Percentiles rank a stretch among this genome's conserved stretches.
phyloP scores from a whole-genome alignment of 2,329 filamentous ascomycete genomes.

The Malbranchea cinnamomea region DNA sequence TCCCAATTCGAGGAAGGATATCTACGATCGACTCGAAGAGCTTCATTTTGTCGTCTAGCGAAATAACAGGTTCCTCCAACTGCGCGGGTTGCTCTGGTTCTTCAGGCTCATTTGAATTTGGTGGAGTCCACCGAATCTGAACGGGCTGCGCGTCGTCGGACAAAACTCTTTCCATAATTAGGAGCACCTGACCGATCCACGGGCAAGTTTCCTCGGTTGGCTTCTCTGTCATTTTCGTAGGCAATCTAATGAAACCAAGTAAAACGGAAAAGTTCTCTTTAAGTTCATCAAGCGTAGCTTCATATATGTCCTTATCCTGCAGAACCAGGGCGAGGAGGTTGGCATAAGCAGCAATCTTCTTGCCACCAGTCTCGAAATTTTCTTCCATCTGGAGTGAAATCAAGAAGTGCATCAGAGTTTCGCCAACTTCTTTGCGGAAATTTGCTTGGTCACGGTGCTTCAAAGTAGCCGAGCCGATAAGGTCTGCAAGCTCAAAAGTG shows the following conservation, averaged over 20 bases:
- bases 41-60: constrained; percentile 48
- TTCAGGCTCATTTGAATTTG: constrained; percentile 29
- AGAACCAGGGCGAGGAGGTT: constrained; percentile 80
- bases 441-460: constrained; percentile 45
- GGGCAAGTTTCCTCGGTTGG: constrained; percentile 66
- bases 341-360: constrained; percentile 77
- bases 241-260: constrained; percentile 61
- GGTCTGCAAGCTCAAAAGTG: constrained; percentile 78
- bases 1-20: constrained; percentile 71
- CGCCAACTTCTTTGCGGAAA: constrained; percentile 58
- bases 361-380: constrained; percentile 39
- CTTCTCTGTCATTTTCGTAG: constrained; percentile 38
- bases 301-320: constrained; percentile 69
- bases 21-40: constrained; percentile 69
- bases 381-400: constrained; percentile 50
- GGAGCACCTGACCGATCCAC: constrained; percentile 80
- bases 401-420: constrained; percentile 69
- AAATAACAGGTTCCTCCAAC: constrained; percentile 47
- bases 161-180: constrained; percentile 82
- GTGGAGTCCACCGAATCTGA: constrained; percentile 52
- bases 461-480: constrained; percentile 58
- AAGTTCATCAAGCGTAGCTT: constrained; percentile 56
- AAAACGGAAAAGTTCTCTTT: constrained; percentile 64
- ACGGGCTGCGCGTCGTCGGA: constrained; percentile 73
- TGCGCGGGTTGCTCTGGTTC: constrained; percentile 38